Evolutionary conservation across 1,284 basidiomycete species (phyloP), one percentile per base, ranked within the genome.

Genomic region (Hymenochaete sp.): DNA sequence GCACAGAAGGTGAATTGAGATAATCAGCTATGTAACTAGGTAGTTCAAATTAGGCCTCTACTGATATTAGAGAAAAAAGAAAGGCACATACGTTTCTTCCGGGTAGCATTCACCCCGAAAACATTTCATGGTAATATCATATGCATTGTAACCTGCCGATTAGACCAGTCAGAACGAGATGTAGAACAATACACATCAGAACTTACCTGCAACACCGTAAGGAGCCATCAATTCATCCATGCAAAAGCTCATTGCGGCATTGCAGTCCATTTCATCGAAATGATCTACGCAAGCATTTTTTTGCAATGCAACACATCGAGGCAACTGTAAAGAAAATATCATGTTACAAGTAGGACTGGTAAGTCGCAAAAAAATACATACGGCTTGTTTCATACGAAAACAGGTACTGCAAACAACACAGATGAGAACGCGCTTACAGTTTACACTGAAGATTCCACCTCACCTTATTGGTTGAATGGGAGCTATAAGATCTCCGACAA

Each of bases 91-190:
- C 75, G 59, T 63, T 2, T 60, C 70, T 2, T 70, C 57, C 0
- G 72, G 67, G 57, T 77, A 79, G 52, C 75, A 79, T 1, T 68
- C 54, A 3, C 62, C 62, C 3, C 26, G 50, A 7, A 59, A 71
- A 52, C 82, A 85, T 37, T 63, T 57, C 56, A 70, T 70, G 52
- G 73, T 76, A 38, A 85, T 70, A 56, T 86, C 81, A 57, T 83
- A 83, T 21, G 67, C 67, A 50, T 77, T 79, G 51, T 56, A 58
- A 22, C 64, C 68, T 56, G 68, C 26, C 10, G 3, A 46, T 49
- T 28, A 51, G 9, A 2, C 10, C 75, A 74, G 63, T 3, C 64
- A n/a, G n/a, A n/a, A n/a, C n/a, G n/a, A n/a, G n/a, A n/a, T n/a
- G n/a, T n/a, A n/a, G n/a, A n/a, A n/a, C n/a, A 8, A 40, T 26